Evolutionary conservation across 306 rosid species (phyloP).

Genomic region (Citrullus colocynthis): DNA sequence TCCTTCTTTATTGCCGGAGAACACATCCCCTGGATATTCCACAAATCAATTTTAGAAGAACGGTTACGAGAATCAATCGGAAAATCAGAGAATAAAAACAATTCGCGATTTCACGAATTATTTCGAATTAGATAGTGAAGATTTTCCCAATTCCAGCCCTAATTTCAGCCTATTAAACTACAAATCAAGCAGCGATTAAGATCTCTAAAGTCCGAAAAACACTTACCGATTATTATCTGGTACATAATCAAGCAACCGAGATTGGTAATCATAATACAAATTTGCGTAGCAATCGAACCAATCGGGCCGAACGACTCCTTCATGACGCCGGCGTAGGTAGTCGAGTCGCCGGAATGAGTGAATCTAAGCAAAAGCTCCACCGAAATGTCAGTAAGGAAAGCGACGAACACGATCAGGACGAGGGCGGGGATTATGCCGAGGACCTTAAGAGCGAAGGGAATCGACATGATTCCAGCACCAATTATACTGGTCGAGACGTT

Average conservation of each 20-base stretch:
- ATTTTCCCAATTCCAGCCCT: background rate
- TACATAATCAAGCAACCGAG: conserved; percentile 67
- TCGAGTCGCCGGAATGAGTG: conserved; percentile 55
- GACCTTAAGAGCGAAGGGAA: conserved; percentile 76
- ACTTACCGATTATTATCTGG: conserved; percentile 68
- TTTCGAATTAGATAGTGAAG: background rate
- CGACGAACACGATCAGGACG: conserved; percentile 39
- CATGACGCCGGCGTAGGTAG: conserved; percentile 86
- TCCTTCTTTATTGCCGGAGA: conserved; percentile 46
- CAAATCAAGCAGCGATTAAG: background rate
- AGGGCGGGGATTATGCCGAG: conserved; percentile 67
- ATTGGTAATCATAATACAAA: conserved; percentile 57
- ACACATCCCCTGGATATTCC: conserved; percentile 56
- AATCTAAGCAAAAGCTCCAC: conserved; percentile 79
- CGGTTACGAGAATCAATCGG: background rate
- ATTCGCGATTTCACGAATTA: background rate
- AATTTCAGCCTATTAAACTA: background rate
- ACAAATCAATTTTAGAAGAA: background rate
- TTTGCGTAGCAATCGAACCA: conserved; percentile 50
- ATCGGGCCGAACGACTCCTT: conserved; percentile 59
- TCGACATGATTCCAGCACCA: conserved; percentile 93
- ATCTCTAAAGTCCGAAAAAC: background rate
- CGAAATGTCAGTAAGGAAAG: conserved; percentile 48
- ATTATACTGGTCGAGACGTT: conserved; percentile 70
- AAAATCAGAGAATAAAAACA: background rate